These are phyloP conservation scores for Capsicum chinense DNA, from an alignment of 257 asterid species.

Conservation along the genomic window DNA sequence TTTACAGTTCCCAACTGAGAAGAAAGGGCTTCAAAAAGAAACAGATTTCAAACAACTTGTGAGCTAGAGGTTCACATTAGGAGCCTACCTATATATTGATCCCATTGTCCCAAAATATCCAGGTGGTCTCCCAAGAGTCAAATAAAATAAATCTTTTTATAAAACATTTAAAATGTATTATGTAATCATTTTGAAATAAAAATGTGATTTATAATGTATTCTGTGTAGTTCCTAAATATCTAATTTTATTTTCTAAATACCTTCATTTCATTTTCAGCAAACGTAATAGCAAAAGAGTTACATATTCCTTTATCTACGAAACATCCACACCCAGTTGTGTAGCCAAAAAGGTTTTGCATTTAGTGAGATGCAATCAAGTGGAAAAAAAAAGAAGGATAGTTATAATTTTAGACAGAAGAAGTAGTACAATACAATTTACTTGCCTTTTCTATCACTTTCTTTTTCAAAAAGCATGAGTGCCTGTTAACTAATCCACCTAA, in stretches of 20 bases:
- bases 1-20: not conserved
- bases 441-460: not conserved
- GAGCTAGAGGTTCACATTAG: constrained; percentile 16
- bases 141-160: not conserved
- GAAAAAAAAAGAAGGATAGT: not conserved
- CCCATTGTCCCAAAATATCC: constrained; percentile 1
- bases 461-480: not conserved
- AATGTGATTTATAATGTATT: not conserved
- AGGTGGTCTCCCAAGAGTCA: not conserved
- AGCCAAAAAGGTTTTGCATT: not conserved
- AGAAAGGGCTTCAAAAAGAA: not conserved
- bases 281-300: not conserved
- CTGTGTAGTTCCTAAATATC: constrained; percentile 7
- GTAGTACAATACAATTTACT: not conserved
- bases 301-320: not conserved
- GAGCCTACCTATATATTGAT: not conserved
- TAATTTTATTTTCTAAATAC: not conserved
- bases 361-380: not conserved
- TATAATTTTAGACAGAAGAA: not conserved
- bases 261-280: not conserved
- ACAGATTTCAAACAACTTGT: not conserved
- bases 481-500: not conserved
- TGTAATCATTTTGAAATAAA: not conserved
- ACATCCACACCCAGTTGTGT: constrained; percentile 13
- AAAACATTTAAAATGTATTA: not conserved